Base-by-base conservation (phyloP, 768 basidiomycete genomes). In the Piloderma croceum region DNA sequence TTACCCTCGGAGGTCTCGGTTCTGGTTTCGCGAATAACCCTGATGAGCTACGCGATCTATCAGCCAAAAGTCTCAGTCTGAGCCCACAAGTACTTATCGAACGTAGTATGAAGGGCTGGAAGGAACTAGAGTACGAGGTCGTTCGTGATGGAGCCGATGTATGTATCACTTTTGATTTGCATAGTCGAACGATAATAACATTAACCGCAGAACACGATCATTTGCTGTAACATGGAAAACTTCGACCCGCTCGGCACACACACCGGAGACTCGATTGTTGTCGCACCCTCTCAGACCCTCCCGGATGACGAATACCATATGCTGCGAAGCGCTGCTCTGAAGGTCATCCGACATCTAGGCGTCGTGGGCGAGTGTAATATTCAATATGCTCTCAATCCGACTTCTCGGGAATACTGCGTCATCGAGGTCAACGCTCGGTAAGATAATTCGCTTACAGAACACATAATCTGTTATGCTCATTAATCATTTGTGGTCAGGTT, bases 221-320 rank as follows among this genome's bases (percentile, higher is more conserved):
- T 97, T 53, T 97, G 93, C 69, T 98, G 94, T 67, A 93, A 93
- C 64, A 94, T 94, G 90, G 90, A 97, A 68, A 98, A 99, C 68
- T 99, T 99, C 50, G 96, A 99, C 58, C 96, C 96, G 25, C 84
- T 98, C 44, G 96, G 96, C 48, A 98, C 90, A 18, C 96, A 99
- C 62, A 99, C 96, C 15, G 96, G 96, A 51, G 96, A 98, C 62
- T 98, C 96, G 10, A 99, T 99, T 58, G 96, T 99, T 55, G 92
- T 98, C 31, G 96, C 96, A 3, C 96, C 96, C 1, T 97, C 93
- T 3, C 96, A 99, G 64, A 98, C 96, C 0, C 68, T 99, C 15
- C 90, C 94, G 22, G 96, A 98, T 53, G 89, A 92, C 58, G 92
- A 97, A 57, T 99, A 98, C 65, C 94, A 99, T 68, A 98, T 98